phyloP scores from a whole-genome alignment of 176 grass and related monocot genomes.

The Melocanna baccifera region DNA sequence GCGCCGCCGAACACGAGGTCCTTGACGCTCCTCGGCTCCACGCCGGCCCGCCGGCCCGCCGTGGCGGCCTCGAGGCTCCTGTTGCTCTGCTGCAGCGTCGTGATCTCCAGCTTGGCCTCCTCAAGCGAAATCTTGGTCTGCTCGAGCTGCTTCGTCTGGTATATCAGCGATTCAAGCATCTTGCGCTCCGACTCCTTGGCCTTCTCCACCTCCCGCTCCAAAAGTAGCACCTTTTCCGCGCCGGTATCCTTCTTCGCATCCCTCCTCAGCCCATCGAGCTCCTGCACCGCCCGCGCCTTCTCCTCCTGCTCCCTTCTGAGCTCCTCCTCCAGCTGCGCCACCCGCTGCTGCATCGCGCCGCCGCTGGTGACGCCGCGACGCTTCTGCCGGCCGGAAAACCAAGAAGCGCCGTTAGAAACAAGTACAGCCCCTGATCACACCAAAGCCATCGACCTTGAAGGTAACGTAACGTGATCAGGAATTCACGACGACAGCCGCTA shows the following conservation, averaged over 20 bases:
- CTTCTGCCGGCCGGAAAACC: constrained; percentile 8
- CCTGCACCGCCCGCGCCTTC: constrained; percentile 35
- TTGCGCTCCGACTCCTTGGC: constrained; percentile 88
- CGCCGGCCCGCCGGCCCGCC: not conserved
- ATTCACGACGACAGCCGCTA: not conserved
- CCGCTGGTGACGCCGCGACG: not conserved
- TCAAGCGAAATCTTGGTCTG: constrained; percentile 88
- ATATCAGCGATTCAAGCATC: constrained; percentile 85
- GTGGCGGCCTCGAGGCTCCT: constrained; percentile 21
- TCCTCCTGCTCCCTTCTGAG: constrained; percentile 60
- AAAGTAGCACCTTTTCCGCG: constrained; percentile 20
- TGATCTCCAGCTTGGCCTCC: constrained; percentile 85
- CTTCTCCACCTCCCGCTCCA: constrained; percentile 61
- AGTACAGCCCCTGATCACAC: not conserved
- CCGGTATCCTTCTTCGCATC: not conserved
- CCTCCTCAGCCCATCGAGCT: constrained; percentile 45
- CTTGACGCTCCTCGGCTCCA: constrained; percentile 40
- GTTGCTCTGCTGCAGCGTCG: constrained; percentile 38
- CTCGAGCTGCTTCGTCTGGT: constrained; percentile 84
- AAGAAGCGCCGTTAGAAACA: constrained; percentile 4
- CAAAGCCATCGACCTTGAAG: not conserved
- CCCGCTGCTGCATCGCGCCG: constrained; percentile 47
- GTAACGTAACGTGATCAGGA: not conserved
- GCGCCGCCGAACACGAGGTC: constrained; percentile 47
- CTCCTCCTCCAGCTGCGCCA: constrained; percentile 61